Evolutionary conservation across 2,329 filamentous ascomycete species (phyloP), one percentile per base, ranked within the genome.

Genomic region (Annulohypoxylon truncatum): DNA sequence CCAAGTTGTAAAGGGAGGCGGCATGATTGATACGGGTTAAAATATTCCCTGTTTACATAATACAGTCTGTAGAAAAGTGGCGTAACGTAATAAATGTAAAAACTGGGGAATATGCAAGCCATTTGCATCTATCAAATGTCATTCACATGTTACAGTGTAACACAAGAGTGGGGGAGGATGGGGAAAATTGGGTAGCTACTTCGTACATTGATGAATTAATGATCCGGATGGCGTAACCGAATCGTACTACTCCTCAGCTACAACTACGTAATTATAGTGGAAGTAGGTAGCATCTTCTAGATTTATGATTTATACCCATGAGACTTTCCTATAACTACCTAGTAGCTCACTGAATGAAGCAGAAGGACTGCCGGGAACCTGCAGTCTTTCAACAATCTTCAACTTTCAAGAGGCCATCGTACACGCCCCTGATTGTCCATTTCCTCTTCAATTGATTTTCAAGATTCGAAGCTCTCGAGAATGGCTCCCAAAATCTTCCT

Each of bases 401-500:
- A 53, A 53, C 47, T 33, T 26, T 2, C 28, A 28, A 22, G 18
- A 42, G 22, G n/a, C 35, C 5, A 38, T 12, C 18, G 10, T 12
- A 22, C 15, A 42, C 18, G 10, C 4, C 38, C 9, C 18, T 22
- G 10, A 35, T 35, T 35, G 7, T 7, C 26, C 7, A 28, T 4
- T 33, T 29, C 56, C n/a, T 22, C 29, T 6, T 3, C 10, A 46
- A 47, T 24, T 12, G 29, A 31, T 31, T 31, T 9, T 35, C 3
- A n/a, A 4, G 10, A 35, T 22, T 35, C 12, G 13, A 48, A 24
- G 38, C 15, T 31, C 3, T 4, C n/a, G 51, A 72, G 58, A 15
- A 83, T 82, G 81, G 68, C 77, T 44, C 70, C 77, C 20, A 83
- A 81, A 63, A 74, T 83, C 20, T 81, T 83, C 55, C 67, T 83